Base-by-base conservation (phyloP, 306 rosid species). In the Aeschynomene evenia region DNA sequence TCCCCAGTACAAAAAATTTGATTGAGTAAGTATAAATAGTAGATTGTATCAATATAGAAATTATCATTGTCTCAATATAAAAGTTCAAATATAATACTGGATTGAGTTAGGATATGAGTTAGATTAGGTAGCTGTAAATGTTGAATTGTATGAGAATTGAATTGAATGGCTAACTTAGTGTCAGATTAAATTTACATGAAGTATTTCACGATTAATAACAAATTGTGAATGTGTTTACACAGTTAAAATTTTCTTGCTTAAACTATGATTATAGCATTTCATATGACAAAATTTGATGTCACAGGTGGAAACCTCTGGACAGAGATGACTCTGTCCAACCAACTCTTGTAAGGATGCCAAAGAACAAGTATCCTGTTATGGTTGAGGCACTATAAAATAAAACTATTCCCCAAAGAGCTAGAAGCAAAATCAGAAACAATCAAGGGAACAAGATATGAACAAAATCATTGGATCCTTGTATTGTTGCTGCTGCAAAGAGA, bases 281-380 rank as follows among this genome's bases (percentile, higher is more conserved):
- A 3, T 31, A 16, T 18, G 54, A 62, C 13, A 1, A 52, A 54
- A 46, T 15, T 23, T 64, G 63, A 54, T 80, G 53, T 61, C 21
- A 50, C 93, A 84, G 96, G 59, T 88, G 97, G 97, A 87, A 13
- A 56, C 74, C 88, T 45, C 70, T 87, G 56, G 97, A 91, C 59
- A 85, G 76, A 34, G 91, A 89, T 39, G 82, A 87, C 39, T 79
- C 86, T 2, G 90, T 87, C 40, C 97, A 91, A 68, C 87, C 97
- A 75, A 91, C 94, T 3, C 90, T 91, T 9, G 96, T 91, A 31
- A 76, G 96, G 72, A 91, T 91, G 97, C 96, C 96, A 7, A 91
- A 77, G 78, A 89, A 91, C 89, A 87, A 87, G 72, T 89, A 87
- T 37, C 96, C 96, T 0, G 58, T 91, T 45, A 52, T 28, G 31